A percentile compares a stretch with the other conserved stretches of the same genome.
phyloP scores from a whole-genome alignment of 2,329 filamentous ascomycete genomes.

The Fusarium piperis region DNA sequence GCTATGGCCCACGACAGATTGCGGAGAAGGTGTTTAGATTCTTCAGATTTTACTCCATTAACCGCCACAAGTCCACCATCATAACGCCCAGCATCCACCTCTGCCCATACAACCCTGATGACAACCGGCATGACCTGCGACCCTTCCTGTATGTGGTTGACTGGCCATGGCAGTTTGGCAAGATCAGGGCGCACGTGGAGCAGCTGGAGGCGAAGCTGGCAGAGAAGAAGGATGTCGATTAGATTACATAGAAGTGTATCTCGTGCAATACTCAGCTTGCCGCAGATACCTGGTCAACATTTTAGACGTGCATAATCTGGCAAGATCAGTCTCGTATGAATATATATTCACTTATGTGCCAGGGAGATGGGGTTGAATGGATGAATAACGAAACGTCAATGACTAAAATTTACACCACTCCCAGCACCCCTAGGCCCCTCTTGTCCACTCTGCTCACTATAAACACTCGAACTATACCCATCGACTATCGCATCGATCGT shows the following conservation, averaged over 20 bases:
- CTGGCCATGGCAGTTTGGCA: constrained; percentile 54
- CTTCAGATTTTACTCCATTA: constrained; percentile 65
- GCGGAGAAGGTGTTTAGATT: constrained; percentile 56
- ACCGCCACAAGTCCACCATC: constrained; percentile 72
- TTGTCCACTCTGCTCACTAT: not conserved
- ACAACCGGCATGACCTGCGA: constrained; percentile 52
- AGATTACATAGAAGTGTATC: not conserved
- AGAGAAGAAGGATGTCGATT: not conserved
- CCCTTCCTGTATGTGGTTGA: constrained; percentile 53
- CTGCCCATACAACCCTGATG: constrained; percentile 49
- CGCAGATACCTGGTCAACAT: no score
- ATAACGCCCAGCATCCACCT: constrained; percentile 65
- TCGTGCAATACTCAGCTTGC: not conserved
- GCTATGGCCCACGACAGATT: constrained; percentile 49
- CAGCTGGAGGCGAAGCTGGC: constrained; percentile 43
- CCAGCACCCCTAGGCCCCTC: not conserved
- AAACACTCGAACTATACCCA: not conserved
- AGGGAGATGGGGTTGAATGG: no score
- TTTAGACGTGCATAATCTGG: no score
- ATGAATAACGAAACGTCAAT: not conserved
- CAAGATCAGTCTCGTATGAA: no score
- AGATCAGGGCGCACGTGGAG: constrained; percentile 51
- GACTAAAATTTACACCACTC: not conserved
- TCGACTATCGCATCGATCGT: not conserved
- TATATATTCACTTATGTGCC: no score